Conservation (phyloP, 2,329 filamentous ascomycete genomes). For the Samsoniella hepiali region DNA sequence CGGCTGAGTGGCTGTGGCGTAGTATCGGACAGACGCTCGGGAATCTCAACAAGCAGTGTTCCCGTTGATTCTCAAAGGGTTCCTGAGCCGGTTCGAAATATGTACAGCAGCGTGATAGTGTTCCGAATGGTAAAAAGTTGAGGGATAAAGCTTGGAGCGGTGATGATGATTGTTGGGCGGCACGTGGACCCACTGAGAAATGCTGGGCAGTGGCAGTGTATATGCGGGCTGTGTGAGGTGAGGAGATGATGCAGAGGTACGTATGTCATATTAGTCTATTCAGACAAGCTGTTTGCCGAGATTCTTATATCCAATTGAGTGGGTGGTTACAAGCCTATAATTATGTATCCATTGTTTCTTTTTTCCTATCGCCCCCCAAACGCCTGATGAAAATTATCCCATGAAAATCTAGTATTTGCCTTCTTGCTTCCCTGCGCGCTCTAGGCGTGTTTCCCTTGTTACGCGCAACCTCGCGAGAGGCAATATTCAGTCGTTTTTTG, state of each 20-base stretch:
- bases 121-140: not conserved
- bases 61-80: not conserved
- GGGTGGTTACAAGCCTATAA: not conserved
- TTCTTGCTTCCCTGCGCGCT: not conserved
- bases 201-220: conserved; percentile 17
- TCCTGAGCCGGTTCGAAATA: not conserved
- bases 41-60: not conserved
- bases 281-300: not conserved
- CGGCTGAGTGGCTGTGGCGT: not conserved
- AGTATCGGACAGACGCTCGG: not conserved
- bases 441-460: not conserved
- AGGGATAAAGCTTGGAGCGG: not conserved
- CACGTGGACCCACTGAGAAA: conserved; percentile 1
- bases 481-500: not conserved
- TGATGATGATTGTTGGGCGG: conserved; percentile 6
- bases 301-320: conserved; percentile 10
- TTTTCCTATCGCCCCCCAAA: not conserved
- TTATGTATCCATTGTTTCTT: not conserved
- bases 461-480: not conserved
- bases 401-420: not conserved
- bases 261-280: not conserved
- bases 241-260: not conserved
- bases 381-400: conserved; percentile 10
- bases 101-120: not conserved
- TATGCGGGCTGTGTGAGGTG: not conserved